Evolutionary conservation across 306 rosid species (phyloP).

Genomic region (Sechiopsis laciniata): DNA sequence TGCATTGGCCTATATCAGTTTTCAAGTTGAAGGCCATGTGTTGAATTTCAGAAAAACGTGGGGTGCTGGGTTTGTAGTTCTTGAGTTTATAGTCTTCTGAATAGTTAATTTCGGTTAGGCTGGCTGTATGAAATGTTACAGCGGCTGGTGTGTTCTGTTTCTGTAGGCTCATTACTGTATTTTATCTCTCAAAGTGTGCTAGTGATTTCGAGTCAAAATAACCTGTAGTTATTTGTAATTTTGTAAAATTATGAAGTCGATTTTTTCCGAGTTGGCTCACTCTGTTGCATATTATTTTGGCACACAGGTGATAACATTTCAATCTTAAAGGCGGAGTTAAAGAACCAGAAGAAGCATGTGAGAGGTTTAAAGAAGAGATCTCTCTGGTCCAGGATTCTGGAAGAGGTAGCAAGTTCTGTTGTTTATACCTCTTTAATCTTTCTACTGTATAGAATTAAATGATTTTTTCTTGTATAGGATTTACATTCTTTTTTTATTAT

Average conservation of each 20-base stretch:
- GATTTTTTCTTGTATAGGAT: no score
- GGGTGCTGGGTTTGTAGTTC: not conserved
- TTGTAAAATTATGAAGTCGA: no score
- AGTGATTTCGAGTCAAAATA: not conserved
- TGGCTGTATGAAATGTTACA: constrained; percentile 13
- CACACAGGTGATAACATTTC: constrained; percentile 87
- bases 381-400: constrained; percentile 89
- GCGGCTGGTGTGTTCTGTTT: not conserved
- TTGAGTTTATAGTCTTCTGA: constrained; percentile 12
- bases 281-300: constrained; percentile 23
- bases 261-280: not conserved
- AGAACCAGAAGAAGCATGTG: constrained; percentile 94
- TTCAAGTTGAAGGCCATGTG: not conserved
- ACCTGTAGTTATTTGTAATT: constrained; percentile 1
- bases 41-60: not conserved
- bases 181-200: not conserved
- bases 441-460: no score
- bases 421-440: no score
- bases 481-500: no score
- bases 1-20: constrained; percentile 10
- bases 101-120: not conserved
- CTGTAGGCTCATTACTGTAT: not conserved
- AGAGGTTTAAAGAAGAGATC: constrained; percentile 89
- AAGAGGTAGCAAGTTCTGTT: constrained; percentile 61
- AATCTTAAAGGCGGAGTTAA: constrained; percentile 80